Percentiles rank a stretch among this genome's conserved stretches.
phyloP scores from a whole-genome alignment of 768 basidiomycete genomes.

The Trametes villosa region DNA sequence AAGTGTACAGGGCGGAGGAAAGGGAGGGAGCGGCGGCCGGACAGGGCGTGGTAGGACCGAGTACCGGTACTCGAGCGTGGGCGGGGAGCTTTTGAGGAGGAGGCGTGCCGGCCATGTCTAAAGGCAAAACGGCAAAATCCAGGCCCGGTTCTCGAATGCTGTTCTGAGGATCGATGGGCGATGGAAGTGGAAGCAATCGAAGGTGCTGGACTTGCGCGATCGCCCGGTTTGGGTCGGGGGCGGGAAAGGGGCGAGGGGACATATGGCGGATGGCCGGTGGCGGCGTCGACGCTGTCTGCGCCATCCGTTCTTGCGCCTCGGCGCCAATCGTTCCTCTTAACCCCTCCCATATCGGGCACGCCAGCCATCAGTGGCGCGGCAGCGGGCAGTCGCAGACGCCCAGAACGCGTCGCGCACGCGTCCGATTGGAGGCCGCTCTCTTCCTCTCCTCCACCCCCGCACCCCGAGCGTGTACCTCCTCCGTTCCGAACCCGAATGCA shows the following conservation, averaged over 20 bases:
- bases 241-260: too few relatives aligned
- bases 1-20: not conserved
- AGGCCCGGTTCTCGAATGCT: not conserved
- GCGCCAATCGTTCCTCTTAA: not conserved
- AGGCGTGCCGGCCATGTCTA: not conserved
- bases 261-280: not conserved
- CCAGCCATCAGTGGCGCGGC: constrained; percentile 8
- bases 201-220: too few relatives aligned
- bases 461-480: too few relatives aligned
- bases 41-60: too few relatives aligned
- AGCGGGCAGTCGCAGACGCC: not conserved
- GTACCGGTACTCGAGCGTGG: not conserved
- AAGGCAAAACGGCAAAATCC: constrained; percentile 5
- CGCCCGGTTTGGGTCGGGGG: too few relatives aligned
- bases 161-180: constrained; percentile 6
- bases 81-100: not conserved
- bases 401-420: constrained; percentile 4
- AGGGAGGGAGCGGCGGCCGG: not conserved
- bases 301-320: not conserved
- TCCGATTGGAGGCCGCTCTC: not conserved
- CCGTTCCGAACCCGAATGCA: too few relatives aligned
- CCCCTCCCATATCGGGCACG: not conserved
- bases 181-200: too few relatives aligned
- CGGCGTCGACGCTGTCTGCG: not conserved
- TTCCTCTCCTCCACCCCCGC: not conserved